These are phyloP conservation scores for Cryptococcus sp. DNA, from an alignment of 1,284 basidiomycete species.

Conservation along the genomic window DNA sequence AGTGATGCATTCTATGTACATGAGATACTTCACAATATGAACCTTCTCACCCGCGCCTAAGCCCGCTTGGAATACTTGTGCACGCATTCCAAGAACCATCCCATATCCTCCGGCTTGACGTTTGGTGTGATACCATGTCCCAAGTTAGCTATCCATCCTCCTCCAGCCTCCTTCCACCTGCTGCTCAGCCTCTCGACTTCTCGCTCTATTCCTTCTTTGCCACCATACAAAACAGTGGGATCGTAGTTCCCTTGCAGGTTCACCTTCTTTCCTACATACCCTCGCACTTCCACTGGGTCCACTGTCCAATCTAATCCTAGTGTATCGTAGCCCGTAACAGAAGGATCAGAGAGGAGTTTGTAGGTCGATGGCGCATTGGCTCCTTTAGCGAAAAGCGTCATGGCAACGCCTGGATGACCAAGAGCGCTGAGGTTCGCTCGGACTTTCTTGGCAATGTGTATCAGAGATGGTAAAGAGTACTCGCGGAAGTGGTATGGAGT, in stretches of 20 bases:
- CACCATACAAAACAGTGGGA: constrained; percentile 83
- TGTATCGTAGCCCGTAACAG: constrained; percentile 73
- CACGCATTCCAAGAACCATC: constrained; percentile 86
- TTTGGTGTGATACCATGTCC: constrained; percentile 97
- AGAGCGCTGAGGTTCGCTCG: constrained; percentile 61
- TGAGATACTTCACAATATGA: too few relatives aligned
- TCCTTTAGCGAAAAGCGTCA: constrained; percentile 91
- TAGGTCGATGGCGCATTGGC: constrained; percentile 63
- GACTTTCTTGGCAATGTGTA: constrained; percentile 59
- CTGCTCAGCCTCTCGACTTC: constrained; percentile 82
- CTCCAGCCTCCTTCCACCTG: constrained; percentile 65
- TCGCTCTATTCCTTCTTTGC: constrained; percentile 79
- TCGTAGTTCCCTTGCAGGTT: constrained; percentile 95
- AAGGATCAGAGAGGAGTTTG: constrained; percentile 38
- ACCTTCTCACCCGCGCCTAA: neutral
- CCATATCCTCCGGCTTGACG: constrained; percentile 87
- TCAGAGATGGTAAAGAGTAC: constrained; percentile 57
- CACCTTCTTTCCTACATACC: constrained; percentile 62
- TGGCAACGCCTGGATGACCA: constrained; percentile 64
- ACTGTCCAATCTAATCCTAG: constrained; percentile 88
- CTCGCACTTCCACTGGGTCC: constrained; percentile 69
- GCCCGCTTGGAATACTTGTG: constrained; percentile 65
- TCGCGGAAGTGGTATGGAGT: constrained; percentile 77
- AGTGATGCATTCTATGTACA: neutral
- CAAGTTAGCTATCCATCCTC: constrained; percentile 90